These are phyloP conservation scores for Ophioceras dolichostomum DNA, from an alignment of 2,329 filamentous ascomycete species.

Conservation along the genomic window DNA sequence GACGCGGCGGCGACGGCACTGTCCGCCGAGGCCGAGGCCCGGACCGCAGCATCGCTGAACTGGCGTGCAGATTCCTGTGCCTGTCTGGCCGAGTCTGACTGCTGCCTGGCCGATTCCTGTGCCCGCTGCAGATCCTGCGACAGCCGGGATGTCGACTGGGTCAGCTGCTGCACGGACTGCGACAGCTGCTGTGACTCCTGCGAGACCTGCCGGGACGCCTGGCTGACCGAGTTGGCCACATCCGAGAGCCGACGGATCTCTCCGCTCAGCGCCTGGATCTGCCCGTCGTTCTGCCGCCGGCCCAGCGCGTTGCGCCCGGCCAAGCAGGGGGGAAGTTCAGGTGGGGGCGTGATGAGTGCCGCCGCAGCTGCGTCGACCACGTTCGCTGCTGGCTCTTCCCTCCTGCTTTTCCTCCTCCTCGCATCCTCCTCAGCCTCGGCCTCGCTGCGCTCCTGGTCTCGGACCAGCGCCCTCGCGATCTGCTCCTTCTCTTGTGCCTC, in stretches of 20 bases:
- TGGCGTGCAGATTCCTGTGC: constrained; percentile 13
- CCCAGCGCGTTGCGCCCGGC: constrained; percentile 1
- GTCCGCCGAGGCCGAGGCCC: constrained; percentile 10
- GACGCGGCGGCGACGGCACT: constrained; percentile 13
- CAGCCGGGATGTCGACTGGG: constrained; percentile 14
- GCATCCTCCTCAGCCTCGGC: background rate
- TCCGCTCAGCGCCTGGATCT: constrained; percentile 12
- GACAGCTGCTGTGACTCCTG: constrained; percentile 14
- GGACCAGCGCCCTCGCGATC: constrained; percentile 2
- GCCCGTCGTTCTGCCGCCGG: constrained; percentile 11
- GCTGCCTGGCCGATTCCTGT: constrained; percentile 12
- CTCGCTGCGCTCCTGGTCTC: constrained; percentile 1
- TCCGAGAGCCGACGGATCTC: constrained; percentile 18
- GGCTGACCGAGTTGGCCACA: constrained; percentile 14
- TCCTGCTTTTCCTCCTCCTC: background rate
- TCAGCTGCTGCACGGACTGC: constrained; percentile 18
- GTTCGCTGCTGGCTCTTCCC: background rate
- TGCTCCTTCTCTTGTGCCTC: constrained; percentile 4
- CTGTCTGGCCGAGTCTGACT: constrained; percentile 11
- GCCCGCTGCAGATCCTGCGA: constrained; percentile 12
- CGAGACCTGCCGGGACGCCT: constrained; percentile 19
- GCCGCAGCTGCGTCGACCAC: background rate
- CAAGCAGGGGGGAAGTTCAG: constrained; percentile 4
- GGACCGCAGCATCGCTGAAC: constrained; percentile 9
- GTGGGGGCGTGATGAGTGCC: constrained; percentile 12